Percentiles rank a stretch among this genome's conserved stretches.
These are phyloP conservation scores for Neonectria coccinea DNA, from an alignment of 2,329 filamentous ascomycete genomes.

Conservation along the genomic window DNA sequence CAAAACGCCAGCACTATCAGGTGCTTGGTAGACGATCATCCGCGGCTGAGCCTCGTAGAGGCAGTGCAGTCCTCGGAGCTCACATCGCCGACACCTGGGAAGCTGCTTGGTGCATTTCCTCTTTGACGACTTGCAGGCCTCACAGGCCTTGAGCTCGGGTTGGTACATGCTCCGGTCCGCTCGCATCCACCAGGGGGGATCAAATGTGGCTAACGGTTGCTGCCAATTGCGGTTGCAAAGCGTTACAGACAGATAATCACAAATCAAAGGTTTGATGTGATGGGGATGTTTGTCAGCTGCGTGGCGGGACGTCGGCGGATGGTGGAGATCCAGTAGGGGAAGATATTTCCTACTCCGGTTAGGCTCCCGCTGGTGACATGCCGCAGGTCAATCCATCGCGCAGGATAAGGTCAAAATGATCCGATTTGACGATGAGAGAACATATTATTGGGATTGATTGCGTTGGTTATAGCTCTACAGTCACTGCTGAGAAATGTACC, in stretches of 20 bases:
- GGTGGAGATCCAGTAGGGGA: background rate
- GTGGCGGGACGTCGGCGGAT: background rate
- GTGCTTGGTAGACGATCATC: constrained; percentile 24
- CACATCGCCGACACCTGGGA: constrained; percentile 34
- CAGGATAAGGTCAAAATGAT: too few species aligned
- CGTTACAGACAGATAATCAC: background rate
- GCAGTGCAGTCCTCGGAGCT: constrained; percentile 30
- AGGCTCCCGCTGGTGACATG: constrained; percentile 18
- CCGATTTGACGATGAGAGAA: too few species aligned
- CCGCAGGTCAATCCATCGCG: too few species aligned
- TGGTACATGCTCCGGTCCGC: background rate
- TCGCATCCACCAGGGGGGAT: too few species aligned
- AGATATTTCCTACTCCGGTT: constrained; percentile 18
- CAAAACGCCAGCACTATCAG: background rate
- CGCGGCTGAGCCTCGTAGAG: constrained; percentile 36
- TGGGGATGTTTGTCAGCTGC: background rate
- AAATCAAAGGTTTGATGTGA: background rate
- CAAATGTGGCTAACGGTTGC: background rate
- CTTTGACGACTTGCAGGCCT: constrained; percentile 34
- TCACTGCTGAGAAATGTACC: too few species aligned
- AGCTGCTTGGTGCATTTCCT: constrained; percentile 37
- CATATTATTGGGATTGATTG: too few species aligned
- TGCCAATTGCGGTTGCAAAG: background rate
- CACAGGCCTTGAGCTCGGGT: constrained; percentile 26
- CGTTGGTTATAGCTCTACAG: too few species aligned